Percentiles rank a stretch among this genome's conserved stretches.
Evolutionary conservation across 352 stramenopile genomes (phyloP).

Genomic region (Globisporangium sylvaticum): DNA sequence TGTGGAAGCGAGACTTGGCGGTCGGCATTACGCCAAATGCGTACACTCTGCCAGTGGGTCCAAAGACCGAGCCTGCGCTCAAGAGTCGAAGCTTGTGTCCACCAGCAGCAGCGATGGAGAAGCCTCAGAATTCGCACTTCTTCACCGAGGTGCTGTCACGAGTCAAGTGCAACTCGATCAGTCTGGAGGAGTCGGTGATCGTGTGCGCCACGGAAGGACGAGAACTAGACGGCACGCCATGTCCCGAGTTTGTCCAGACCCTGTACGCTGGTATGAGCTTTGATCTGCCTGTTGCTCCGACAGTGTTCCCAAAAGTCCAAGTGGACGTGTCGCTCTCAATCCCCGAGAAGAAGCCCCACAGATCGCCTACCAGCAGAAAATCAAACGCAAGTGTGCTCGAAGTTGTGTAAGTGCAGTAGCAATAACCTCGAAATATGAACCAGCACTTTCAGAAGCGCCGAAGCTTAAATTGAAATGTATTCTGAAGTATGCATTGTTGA

Average conservation of each 20-base stretch:
- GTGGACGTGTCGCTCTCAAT: background rate
- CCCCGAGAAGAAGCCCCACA: slow-evolving; percentile 3
- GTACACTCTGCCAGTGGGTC: slow-evolving; percentile 1
- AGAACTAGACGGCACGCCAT: background rate
- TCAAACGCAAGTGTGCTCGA: background rate
- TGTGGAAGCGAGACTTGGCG: background rate
- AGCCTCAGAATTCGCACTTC: slow-evolving; percentile 20
- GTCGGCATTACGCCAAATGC: slow-evolving; percentile 7
- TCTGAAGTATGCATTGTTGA: background rate
- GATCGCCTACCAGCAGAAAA: slow-evolving; percentile 4
- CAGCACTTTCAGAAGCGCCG: background rate
- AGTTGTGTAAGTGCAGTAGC: background rate
- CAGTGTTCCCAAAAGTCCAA: slow-evolving; percentile 13
- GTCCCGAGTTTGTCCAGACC: slow-evolving; percentile 8
- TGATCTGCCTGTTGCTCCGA: slow-evolving; percentile 3
- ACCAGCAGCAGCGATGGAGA: background rate
- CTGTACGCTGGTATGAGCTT: slow-evolving; percentile 9
- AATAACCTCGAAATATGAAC: no score
- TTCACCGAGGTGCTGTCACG: slow-evolving; percentile 30
- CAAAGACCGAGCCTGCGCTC: slow-evolving; percentile 1
- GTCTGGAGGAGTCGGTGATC: slow-evolving; percentile 11
- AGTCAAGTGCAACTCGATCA: slow-evolving; percentile 25
- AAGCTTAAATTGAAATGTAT: background rate
- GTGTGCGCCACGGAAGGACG: background rate
- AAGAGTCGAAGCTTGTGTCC: background rate